Evolutionary conservation across 148 eudicot species (phyloP), one percentile per base, ranked within the genome.

Genomic region (Rhododendron molle): DNA sequence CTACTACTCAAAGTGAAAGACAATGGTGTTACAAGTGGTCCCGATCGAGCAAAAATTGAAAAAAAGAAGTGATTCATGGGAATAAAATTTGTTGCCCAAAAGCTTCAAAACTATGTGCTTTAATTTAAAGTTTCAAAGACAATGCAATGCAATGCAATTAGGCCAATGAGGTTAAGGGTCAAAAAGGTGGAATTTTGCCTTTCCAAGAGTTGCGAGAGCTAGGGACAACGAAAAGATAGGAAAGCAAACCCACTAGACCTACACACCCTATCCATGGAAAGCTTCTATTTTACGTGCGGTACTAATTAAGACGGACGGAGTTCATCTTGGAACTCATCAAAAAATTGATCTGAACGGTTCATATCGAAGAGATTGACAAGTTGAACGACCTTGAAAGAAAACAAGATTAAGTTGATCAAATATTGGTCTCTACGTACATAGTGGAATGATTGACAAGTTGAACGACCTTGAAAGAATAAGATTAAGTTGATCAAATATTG

Each of bases 201-300:
- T 81, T 81, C 36, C 44, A 36, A 20, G 49, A 58, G 73, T 81
- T 3, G 23, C 10, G 44, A 28, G 38, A 60, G 2, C 38, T 1
- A 36, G 44, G 44, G 50, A 71, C 20, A 49, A 46, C 65, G 49
- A 83, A 14, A 30, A 18, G 54, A 77, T 26, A 65, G 23, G 80
- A 58, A 85, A 21, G 81, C 20, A 21, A 20, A 23, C 72, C 86
- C 86, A 79, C 83, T 84, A 78, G 11, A 36, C n/a, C 46, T 54
- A 32, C 1, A 32, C 1, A 54, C 32, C 83, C 83, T 26, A 34
- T 34, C 30, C 16, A 77, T 77, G 2, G 7, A 4, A 77, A 77
- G 30, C 80, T 77, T 77, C 50, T 77, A 9, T 20, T 3, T 76
- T 76, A 76, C 80, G 28, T 76, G 78, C n/a, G 30, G 67, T 67